Evolutionary conservation across 2,329 filamentous ascomycete genomes (phyloP), one percentile per base, ranked within the genome.

Genomic region (Botrytis pseudocinerea): DNA sequence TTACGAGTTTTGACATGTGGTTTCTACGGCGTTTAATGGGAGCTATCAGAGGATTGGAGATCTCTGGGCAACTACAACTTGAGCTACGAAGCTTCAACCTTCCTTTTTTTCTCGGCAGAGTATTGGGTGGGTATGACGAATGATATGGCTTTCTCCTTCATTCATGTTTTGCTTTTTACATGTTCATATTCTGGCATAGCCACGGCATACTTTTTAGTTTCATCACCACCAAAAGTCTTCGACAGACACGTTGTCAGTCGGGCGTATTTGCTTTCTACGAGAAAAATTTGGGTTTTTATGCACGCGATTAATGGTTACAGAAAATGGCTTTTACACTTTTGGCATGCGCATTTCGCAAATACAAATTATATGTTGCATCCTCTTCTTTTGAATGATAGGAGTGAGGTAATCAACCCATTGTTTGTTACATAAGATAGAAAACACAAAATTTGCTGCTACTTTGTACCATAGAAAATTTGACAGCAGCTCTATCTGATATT

Each of bases 41-140:
- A 76, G 76, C 77, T 77, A 73, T 75, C 74, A 76, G 76, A 78
- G 76, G 76, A 77, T 78, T 79, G 79, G 78, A 79, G 78, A 80
- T 78, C 74, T 78, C 70, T 76, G 73, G 69, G 42, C 57, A 70
- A 74, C 32, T 63, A 62, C 65, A 20, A 62, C 57, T 51, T 54
- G 59, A 44, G 38, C 57, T 62, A 61, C 54, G 42, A 46, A 70
- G 44, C 57, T 46, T 60, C 66, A 48, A 46, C 57, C 46, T 71
- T 57, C 46, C 59, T 59, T 57, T 28, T 32, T 54, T 28, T 57
- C 28, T 73, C 44, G 38, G 65, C 71, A 70, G 57, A 73, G 38
- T 63, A 46, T 66, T 61, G 66, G 51, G 66, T 44, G 42, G 57
- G 57, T 20, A 35, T 18, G 48, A 51, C 48, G 57, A 68, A 54